Percentiles rank a stretch among this genome's conserved stretches.
These are phyloP conservation scores for Xylariales sp. DNA, from an alignment of 2,329 filamentous ascomycete species.

Conservation along the genomic window DNA sequence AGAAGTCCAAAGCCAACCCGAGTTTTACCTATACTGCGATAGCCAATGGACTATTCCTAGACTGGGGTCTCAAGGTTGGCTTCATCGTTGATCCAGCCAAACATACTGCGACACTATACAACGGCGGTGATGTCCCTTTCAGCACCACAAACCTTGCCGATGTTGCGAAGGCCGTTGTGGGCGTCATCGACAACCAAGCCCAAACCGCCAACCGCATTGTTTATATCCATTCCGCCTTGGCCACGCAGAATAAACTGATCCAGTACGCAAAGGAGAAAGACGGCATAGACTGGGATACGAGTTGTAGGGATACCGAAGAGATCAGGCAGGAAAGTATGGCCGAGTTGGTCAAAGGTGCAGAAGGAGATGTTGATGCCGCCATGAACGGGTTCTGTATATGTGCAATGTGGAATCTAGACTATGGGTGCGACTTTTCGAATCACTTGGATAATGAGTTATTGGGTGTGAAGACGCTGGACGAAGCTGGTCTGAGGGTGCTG, in stretches of 20 bases:
- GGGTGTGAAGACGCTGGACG: constrained; percentile 25
- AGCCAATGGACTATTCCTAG: constrained; percentile 46
- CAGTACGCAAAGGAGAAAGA: constrained; percentile 27
- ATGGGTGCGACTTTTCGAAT: constrained; percentile 26
- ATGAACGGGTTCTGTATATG: constrained; percentile 25
- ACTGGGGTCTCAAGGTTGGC: constrained; percentile 32
- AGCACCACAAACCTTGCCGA: constrained; percentile 26
- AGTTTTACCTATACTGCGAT: constrained; percentile 46
- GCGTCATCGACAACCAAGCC: constrained; percentile 34
- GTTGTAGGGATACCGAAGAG: constrained; percentile 20
- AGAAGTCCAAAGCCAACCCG: constrained; percentile 32
- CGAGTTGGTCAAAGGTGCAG: constrained; percentile 20
- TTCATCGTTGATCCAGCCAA: constrained; percentile 25
- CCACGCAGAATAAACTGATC: constrained; percentile 32
- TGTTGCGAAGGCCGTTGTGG: constrained; percentile 37
- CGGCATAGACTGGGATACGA: constrained; percentile 22
- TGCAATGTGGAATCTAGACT: constrained; percentile 22
- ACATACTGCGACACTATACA: constrained; percentile 26
- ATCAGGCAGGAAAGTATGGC: constrained; percentile 24
- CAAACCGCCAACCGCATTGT: constrained; percentile 36
- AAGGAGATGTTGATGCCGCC: constrained; percentile 12
- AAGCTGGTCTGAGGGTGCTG: constrained; percentile 22
- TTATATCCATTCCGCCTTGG: constrained; percentile 27
- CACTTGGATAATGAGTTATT: constrained; percentile 31
- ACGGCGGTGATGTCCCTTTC: constrained; percentile 28